Base-by-base conservation (phyloP, 2,329 filamentous ascomycete species). In the Trichophyton schoenleinii region DNA sequence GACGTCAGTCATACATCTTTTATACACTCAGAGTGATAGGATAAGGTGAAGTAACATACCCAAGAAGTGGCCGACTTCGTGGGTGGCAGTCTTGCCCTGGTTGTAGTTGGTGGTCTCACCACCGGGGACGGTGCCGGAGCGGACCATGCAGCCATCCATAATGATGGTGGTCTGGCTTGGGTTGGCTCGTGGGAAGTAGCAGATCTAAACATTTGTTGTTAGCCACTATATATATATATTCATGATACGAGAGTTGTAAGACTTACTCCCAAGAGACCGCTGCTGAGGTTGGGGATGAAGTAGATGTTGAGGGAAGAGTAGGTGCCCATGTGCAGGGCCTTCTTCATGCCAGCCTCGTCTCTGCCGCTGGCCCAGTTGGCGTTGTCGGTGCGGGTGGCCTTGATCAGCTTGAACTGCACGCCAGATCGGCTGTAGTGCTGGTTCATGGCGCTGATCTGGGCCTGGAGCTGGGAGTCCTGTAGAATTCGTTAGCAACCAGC, bases 61-160 rank as follows among this genome's bases (percentile, higher is more conserved):
- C 25, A 73, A 60, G 68, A 68, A 72, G 61, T 73, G 71, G 9
- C 71, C 70, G 34, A 69, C 63, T 63, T 72, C 71, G 63, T 73
- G 71, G 25, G 67, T 68, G 5, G 67, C 61, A 1, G 70, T 71
- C 61, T 68, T 65, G 48, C 69, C 69, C 34, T 66, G 48, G 61
- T 69, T 64, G 61, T 64, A 66, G 34, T 58, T 57, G 55, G 42
- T 46, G 41, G 57, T 60, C 42, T 46, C 57, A 52, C 69, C 67
- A 28, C 68, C 69, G 28, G 69, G 69, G 13, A 70, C 63, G 53
- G 66, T 66, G 8, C 61, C 57, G 20, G 65, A 63, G 20, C 63
- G 60, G 28, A 69, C 61, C 31, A 63, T 60, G 38, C 67, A 67
- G 18, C 68, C 69, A 57, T 70, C 68, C n/a, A 59, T 63, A 60